Evolutionary conservation across 1,284 basidiomycete genomes (phyloP).

Genomic region (Sporisorium iseilematis-ciliati): DNA sequence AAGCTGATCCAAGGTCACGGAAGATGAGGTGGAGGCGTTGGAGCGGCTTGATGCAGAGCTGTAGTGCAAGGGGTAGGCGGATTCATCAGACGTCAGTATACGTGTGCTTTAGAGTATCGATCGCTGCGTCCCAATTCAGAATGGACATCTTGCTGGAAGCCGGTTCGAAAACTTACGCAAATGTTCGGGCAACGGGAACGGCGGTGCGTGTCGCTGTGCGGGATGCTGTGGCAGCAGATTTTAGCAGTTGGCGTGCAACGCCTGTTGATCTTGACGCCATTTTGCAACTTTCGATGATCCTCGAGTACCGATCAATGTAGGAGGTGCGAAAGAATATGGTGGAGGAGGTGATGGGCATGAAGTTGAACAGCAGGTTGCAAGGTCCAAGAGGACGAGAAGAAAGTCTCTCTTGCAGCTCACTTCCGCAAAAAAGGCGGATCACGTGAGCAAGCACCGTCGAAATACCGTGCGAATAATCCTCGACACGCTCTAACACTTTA

Average conservation of each 20-base stretch:
- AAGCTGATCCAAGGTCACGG: constrained; percentile 39
- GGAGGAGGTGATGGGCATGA: background rate
- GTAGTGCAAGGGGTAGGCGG: background rate
- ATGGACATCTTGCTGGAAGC: background rate
- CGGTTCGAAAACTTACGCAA: constrained; percentile 24
- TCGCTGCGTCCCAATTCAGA: too few relatives aligned
- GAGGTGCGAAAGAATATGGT: background rate
- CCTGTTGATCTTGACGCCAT: constrained; percentile 32
- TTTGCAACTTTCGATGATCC: background rate
- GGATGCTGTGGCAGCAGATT: constrained; percentile 19
- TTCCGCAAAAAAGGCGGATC: constrained; percentile 28
- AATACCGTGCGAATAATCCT: constrained; percentile 27
- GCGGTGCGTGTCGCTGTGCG: constrained; percentile 11
- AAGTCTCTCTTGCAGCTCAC: constrained; percentile 17
- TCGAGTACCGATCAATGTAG: background rate
- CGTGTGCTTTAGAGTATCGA: too few relatives aligned
- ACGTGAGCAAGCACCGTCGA: constrained; percentile 18
- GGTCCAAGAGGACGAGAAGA: constrained; percentile 17
- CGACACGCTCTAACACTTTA: background rate
- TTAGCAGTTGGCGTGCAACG: constrained; percentile 18
- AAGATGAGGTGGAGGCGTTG: constrained; percentile 35
- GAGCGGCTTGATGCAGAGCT: constrained; percentile 27
- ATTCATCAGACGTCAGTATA: background rate
- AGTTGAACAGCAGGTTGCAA: background rate
- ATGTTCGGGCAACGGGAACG: constrained; percentile 17